phyloP scores from a whole-genome alignment of 345 rosid species.

The Geranium rotundifolium region DNA sequence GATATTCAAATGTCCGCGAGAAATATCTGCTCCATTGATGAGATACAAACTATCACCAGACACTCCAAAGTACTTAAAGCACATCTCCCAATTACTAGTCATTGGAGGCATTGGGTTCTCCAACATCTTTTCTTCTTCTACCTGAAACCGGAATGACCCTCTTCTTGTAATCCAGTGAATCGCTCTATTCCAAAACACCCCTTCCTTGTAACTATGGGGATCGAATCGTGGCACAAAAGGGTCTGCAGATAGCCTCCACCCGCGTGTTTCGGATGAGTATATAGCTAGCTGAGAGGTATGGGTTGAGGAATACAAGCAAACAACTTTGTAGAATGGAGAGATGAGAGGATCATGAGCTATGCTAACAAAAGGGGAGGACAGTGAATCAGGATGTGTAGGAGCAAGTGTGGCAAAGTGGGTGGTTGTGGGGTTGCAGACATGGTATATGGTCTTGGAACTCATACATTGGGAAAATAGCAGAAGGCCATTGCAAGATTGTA shows the following conservation, averaged over 20 bases:
- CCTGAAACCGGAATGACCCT: background rate
- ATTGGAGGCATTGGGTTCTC: background rate
- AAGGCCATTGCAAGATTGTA: background rate
- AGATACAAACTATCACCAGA: background rate
- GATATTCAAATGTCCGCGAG: background rate
- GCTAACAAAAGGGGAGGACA: background rate
- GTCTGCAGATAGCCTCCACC: background rate
- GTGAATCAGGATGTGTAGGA: background rate
- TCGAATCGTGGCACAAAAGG: background rate
- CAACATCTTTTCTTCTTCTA: background rate
- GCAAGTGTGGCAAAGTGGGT: background rate
- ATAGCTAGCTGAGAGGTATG: background rate
- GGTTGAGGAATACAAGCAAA: background rate
- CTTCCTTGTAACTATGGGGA: background rate
- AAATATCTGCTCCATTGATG: background rate
- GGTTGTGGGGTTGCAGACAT: background rate
- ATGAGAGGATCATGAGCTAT: background rate
- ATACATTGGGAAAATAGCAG: background rate
- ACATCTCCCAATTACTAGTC: background rate
- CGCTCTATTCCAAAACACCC: background rate
- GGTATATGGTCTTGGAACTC: background rate
- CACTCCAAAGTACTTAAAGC: background rate
- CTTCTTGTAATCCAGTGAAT: background rate
- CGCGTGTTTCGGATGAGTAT: background rate
- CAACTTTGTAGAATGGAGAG: background rate